Base-by-base conservation (phyloP, 2,329 filamentous ascomycete genomes). In the Pseudogymnoascus sp. region DNA sequence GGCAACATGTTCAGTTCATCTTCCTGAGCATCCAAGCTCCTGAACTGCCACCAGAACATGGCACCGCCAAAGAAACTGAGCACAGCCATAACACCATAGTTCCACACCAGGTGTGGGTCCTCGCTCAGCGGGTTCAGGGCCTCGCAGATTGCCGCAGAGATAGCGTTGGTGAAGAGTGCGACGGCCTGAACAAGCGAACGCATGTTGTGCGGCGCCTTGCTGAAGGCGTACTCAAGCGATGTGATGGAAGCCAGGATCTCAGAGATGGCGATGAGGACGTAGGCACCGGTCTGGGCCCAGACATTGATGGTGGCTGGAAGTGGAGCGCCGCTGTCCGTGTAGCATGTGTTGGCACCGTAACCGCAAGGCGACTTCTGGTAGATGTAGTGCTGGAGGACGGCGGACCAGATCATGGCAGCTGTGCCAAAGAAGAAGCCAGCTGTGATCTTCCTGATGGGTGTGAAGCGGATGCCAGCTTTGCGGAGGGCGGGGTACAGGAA, bases 191-290 rank as follows among this genome's bases (percentile, higher is more conserved):
- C 79, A 12, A 81, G 83, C 0, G 81, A 83, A 70, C 85, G 82
- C 85, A 90, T 88, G 70, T 78, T 83, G 41, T 81, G 80, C 1
- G 87, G 87, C 0, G 87, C 87, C 73, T 90, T 89, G 68, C 85
- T 88, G 73, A 85, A 90, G 16, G 86, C 87, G 66, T 90, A 89
- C 70, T 90, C 87, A 9, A 88, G 79, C 63, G 83, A 83, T 1
- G 86, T 88, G 63, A 90, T 84, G 9, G 82, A 86, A 54, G 82
- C 82, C 67, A 86, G 82, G 62, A 86, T 84, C 70, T 87, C 83
- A 0, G 81, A 77, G 12, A 83, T 72, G 18, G 79, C 82, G 28
- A 84, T 81, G 54, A 85, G 76, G 4, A 77, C 71, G 66, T 82
- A 80, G 34, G 77, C 74, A 20, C 78, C 77, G 1, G 79, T 72